Evolutionary conservation across 108 stramenopile genomes (phyloP), one percentile per base, ranked within the genome.

Genomic region (Skeletonema costatum): DNA sequence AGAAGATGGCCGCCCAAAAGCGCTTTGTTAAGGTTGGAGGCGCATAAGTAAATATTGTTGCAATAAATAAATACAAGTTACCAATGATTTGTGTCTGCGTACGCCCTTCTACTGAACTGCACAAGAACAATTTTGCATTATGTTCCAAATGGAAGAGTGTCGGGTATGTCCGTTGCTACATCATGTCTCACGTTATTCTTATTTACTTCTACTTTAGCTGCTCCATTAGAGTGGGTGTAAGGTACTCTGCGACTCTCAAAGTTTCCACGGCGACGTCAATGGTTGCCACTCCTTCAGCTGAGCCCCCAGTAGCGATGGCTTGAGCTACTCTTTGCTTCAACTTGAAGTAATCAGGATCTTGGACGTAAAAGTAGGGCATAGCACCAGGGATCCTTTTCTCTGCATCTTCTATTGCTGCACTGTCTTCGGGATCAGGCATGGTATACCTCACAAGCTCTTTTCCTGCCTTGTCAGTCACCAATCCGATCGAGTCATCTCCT

Each of bases 281-380:
- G 25, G 82, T 87, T 31, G 95, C 95, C 16, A 96, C 92, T 56
- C 91, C 90, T 48, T 87, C 80, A n/a, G 89, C 78, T 7, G 65
- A 64, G 4, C 66, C 63, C 2, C 78, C 83, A 36, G 75, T 78
- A 32, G 82, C 58, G 35, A 73, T 75, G 67, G 77, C 50, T 13
- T 78, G 44, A 17, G 80, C 84, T 13, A 92, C 89, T 14, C 85
- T 77, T 30, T 88, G 68, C 69, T 96, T 96, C 11, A 96, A 75
- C 61, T 73, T 85, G 59, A 81, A 59, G 60, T 96, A 96, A 77
- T 96, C 95, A 9, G 88, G 86, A 87, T 84, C 78, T 71, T 96
- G 92, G 39, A 86, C 84, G 66, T 86, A 91, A 71, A 96, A 96
- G 82, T 96, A 93, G 11, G 92, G 91, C 95, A 93, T 93, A 39